Base-by-base conservation (phyloP, 441 rosid species). In the Geranium incanum region DNA sequence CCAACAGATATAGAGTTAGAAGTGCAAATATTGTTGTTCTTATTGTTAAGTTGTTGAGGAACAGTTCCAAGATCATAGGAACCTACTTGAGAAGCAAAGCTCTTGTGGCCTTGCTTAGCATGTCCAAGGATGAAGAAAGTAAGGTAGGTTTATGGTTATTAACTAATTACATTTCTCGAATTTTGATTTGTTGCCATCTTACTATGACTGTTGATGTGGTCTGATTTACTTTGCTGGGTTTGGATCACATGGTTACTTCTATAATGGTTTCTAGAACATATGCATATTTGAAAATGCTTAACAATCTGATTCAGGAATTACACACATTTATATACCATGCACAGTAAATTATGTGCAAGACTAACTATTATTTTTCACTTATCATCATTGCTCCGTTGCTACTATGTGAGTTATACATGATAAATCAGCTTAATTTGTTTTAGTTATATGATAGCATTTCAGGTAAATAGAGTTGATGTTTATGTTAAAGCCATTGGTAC, bases 81-180 rank as follows among this genome's bases (percentile, higher is more conserved):
- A 74, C 79, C 1, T 38, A 70, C 45, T 68, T 79, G 81, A 83
- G 84, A 73, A 69, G 81, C 71, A 81, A 83, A 81, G 78, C 72
- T 76, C 81, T 81, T 18, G 62, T 71, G 76, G 79, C 79, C 45
- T 71, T 81, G 74, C 80, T 78, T 55, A 78, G 82, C 75, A 74
- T 84, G 83, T 76, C 81, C 15, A 80, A 79, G 73, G 82, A 84
- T 71, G 83, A 84, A 76, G 85, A 84, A 71, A 79, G 83, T 76
- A 84, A 78, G 83, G 84, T 81, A 9, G 37, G 79, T 64, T 68
- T 37, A 23, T 62, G 4, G n/a, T 52, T 52, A 5, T 0, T 2
- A 52, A 52, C 18, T n/a, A 52, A n/a, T 52, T 52, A 0, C 0
- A n/a, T 52, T 52, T 5, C 6, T 4, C 13, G 6, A 2, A 13